Evolutionary conservation across 2,329 filamentous ascomycete species (phyloP), one percentile per base, ranked within the genome.

Genomic region (Aspergillus oerlinghausenensis): DNA sequence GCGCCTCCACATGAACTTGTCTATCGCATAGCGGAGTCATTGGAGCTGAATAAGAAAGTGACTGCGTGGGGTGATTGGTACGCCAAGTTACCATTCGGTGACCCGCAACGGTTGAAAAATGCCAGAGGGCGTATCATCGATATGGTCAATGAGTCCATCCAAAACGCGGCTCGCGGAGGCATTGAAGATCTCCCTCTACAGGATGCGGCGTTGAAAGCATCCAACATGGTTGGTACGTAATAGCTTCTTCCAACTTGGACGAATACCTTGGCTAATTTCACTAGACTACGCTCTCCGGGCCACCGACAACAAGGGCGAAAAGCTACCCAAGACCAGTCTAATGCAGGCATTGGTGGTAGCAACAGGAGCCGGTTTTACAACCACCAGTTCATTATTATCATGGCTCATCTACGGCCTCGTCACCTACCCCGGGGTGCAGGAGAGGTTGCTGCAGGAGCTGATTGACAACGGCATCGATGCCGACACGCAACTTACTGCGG

Each of bases 21-120:
- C 0, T 63, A 72, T 43, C 60, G 70, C 7, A 82, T 86, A 45
- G 83, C 79, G 0, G 74, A 81, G 47, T 61, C 75, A 0, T 73
- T 87, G 2, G 72, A 76, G 28, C 69, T 87, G 11, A 87, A 84
- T 69, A 87, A 87, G 72, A 82, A 82, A 64, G 73, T 85, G 9
- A 77, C 81, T 0, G 76, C 79, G 0, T 76, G 78, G 65, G 82
- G 82, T 1, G 72, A 75, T 50, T 87, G 83, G 83, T 86, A 86
- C 56, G 71, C 71, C 2, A 69, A 72, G 7, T 63, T 87, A 28
- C 84, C 84, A 0, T 86, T 86, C 52, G 84, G 84, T 6, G 81
- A 84, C 48, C 79, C 82, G 0, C 72, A 77, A 58, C 70, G 70
- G 10, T 70, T 85, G 25, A 58, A 51, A 14, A 19, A 26, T 0